Evolutionary conservation across 768 basidiomycete species (phyloP).

Genomic region (Lepiota venenata): DNA sequence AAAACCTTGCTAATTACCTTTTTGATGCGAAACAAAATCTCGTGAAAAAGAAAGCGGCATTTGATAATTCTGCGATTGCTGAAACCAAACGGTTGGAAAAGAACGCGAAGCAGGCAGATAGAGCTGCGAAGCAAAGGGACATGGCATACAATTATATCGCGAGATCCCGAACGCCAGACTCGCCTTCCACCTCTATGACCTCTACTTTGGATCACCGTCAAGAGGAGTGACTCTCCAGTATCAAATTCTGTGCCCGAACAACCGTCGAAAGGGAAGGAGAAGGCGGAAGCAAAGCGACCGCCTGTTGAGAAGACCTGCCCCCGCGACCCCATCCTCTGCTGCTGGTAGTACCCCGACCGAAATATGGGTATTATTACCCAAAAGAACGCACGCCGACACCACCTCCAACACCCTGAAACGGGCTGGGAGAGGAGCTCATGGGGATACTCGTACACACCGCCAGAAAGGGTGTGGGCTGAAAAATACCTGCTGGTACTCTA

Average conservation of each 20-base stretch:
- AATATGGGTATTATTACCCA: not conserved
- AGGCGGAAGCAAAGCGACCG: not conserved
- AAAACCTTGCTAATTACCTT: constrained; percentile 42
- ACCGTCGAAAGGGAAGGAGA: constrained; percentile 2
- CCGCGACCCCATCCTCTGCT: not conserved
- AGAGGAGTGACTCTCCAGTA: not conserved
- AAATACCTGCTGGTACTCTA: constrained; percentile 44
- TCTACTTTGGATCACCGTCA: not conserved
- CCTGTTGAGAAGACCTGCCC: not conserved
- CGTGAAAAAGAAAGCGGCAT: constrained; percentile 19
- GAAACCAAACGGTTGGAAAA: constrained; percentile 8
- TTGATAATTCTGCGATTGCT: constrained; percentile 3
- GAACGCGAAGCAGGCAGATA: constrained; percentile 6
- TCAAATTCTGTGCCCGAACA: not conserved
- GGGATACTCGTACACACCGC: constrained; percentile 42
- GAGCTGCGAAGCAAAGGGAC: constrained; percentile 5
- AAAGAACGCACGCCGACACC: constrained; percentile 5
- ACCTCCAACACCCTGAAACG: constrained; percentile 4
- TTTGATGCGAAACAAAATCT: constrained; percentile 23
- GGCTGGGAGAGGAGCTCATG: not conserved
- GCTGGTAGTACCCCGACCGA: not conserved
- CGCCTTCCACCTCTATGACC: not conserved
- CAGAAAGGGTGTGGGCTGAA: constrained; percentile 47
- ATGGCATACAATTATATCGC: not conserved
- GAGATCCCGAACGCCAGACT: not conserved